A percentile compares a stretch with the other conserved stretches of the same genome.
Evolutionary conservation across 2,329 filamentous ascomycete species (phyloP).

Genomic region (Colletotrichum filicis): DNA sequence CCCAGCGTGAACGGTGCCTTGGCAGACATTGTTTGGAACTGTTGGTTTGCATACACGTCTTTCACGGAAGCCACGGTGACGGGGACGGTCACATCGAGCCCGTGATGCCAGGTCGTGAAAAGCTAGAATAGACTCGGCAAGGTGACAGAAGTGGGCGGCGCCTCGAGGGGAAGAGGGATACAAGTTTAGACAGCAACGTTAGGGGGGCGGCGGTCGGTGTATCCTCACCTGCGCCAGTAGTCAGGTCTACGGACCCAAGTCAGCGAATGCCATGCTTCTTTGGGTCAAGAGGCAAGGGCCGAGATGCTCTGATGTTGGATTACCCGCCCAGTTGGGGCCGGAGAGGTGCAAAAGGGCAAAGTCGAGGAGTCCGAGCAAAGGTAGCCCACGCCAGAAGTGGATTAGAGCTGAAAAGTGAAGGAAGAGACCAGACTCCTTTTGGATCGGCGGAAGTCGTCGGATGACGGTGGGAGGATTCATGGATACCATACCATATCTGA

Average conservation of each 20-base stretch:
- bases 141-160: constrained; percentile 10
- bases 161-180: constrained; percentile 1
- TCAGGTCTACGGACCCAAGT: background rate
- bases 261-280: background rate
- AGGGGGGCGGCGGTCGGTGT: background rate
- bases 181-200: constrained; percentile 2
- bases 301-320: background rate
- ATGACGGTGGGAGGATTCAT: constrained; percentile 8
- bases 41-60: background rate
- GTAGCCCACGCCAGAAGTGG: background rate
- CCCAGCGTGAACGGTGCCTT: background rate
- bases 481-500: too few relatives aligned
- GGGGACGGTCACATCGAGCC: background rate
- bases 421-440: constrained; percentile 3
- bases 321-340: constrained; percentile 10
- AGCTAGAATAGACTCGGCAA: constrained; percentile 1
- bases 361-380: constrained; percentile 10
- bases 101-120: background rate
- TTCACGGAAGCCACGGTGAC: constrained; percentile 10
- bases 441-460: constrained; percentile 12
- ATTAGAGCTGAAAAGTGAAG: background rate
- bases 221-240: constrained; percentile 11
- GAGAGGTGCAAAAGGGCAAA: constrained; percentile 1
- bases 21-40: background rate
- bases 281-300: constrained; percentile 13